These are phyloP conservation scores for Multifurca ochricompacta DNA, from an alignment of 768 basidiomycete genomes.

Conservation along the genomic window DNA sequence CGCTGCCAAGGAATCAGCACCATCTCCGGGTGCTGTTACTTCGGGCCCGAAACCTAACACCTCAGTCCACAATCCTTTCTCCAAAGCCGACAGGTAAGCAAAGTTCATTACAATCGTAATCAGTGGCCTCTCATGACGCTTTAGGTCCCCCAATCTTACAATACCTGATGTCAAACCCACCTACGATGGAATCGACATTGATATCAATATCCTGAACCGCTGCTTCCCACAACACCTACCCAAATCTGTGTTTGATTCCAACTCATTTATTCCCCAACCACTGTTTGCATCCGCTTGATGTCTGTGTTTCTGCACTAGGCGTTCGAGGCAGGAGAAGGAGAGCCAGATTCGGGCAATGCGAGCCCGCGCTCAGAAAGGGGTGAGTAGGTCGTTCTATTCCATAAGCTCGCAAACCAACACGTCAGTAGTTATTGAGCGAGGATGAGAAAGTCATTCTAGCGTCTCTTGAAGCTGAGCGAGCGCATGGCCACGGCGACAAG, in stretches of 20 bases:
- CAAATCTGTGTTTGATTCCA: constrained; percentile 31
- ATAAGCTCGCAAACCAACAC: constrained; percentile 8
- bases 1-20: constrained; percentile 19
- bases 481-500: constrained; percentile 29
- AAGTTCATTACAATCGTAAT: constrained; percentile 20
- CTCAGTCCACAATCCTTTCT: constrained; percentile 30
- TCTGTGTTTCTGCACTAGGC: constrained; percentile 38
- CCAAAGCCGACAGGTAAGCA: constrained; percentile 58
- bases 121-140: constrained; percentile 53
- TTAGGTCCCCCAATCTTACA: constrained; percentile 34
- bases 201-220: constrained; percentile 21
- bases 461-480: constrained; percentile 39
- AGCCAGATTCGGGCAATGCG: constrained; percentile 64
- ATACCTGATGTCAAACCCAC: constrained; percentile 21
- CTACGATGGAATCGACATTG: constrained; percentile 21
- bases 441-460: constrained; percentile 57
- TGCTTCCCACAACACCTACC: constrained; percentile 26
- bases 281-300: constrained; percentile 60
- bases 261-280: constrained; percentile 57
- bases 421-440: constrained; percentile 45
- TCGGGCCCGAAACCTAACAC: constrained; percentile 14
- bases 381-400: constrained; percentile 30
- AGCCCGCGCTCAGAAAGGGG: constrained; percentile 68
- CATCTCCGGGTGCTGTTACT: constrained; percentile 17
- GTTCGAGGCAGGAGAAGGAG: constrained; percentile 66